These are phyloP conservation scores for Phytopythium kandeliae DNA, from an alignment of 352 stramenopile genomes.

Conservation along the genomic window DNA sequence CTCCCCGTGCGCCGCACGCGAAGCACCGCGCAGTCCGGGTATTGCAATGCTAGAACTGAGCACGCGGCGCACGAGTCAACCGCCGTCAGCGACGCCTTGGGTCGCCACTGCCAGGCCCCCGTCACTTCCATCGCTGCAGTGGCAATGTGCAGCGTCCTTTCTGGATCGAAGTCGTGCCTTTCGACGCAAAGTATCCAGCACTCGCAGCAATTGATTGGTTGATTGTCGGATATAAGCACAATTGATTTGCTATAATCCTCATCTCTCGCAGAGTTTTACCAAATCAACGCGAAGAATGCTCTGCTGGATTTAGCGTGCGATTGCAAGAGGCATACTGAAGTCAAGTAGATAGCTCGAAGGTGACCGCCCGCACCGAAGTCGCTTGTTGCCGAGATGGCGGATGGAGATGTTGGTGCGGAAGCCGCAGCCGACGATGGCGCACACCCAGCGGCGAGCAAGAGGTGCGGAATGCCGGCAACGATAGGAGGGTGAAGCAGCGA, in stretches of 20 bases:
- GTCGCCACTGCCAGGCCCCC: constrained; percentile 39
- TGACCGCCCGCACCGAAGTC: too few relatives aligned
- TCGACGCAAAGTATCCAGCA: too few relatives aligned
- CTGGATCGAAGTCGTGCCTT: background rate
- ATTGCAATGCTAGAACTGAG: constrained; percentile 42
- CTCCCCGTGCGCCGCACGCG: constrained; percentile 24
- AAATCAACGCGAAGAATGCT: background rate
- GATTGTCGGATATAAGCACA: too few relatives aligned
- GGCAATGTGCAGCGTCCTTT: background rate
- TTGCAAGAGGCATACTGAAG: background rate
- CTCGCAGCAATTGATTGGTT: too few relatives aligned
- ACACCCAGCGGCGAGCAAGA: too few relatives aligned
- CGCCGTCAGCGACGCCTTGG: constrained; percentile 30
- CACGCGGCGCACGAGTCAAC: constrained; percentile 26
- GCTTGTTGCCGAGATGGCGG: background rate
- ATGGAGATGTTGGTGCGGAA: background rate
- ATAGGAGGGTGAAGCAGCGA: too few relatives aligned
- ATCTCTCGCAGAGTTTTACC: background rate
- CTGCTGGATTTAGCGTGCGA: too few relatives aligned
- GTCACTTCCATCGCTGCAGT: constrained; percentile 25
- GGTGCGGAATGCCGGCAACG: too few relatives aligned
- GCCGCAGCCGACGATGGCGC: background rate
- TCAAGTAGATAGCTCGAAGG: background rate
- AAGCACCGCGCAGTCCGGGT: constrained; percentile 39
- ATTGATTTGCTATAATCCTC: background rate